Evolutionary conservation across 768 basidiomycete genomes (phyloP), one percentile per base, ranked within the genome.

Genomic region (Tubosaeta sp.): DNA sequence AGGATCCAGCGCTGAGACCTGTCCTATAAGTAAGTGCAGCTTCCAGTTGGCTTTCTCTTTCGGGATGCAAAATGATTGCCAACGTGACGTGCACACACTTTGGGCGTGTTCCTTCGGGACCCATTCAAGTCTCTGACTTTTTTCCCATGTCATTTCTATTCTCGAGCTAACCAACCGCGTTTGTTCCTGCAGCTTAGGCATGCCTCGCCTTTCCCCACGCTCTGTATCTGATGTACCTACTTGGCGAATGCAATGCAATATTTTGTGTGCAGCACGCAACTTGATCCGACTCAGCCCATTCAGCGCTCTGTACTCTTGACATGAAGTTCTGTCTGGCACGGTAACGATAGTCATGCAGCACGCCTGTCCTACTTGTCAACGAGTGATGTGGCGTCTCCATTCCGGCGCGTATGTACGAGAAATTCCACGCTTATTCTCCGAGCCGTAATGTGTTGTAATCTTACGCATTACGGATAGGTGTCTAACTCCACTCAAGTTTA

Each of bases 81-180:
- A 69, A 48, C 69, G 72, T 74, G 82, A 85, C 75, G 83, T 81
- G 82, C 73, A 70, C 69, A 76, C 78, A 79, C 79, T 32, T 58
- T 83, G 83, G 74, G 76, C 74, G 73, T 65, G 68, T 78, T 82
- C 82, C 82, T 82, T 81, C 71, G 75, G 83, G 79, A 84, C 77
- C 82, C 83, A 86, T 86, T 86, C 85, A 86, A 86, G 84, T 86
- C 84, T 80, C 85, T 85, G 84, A 86, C 34, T 47, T 54, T 57
- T 29, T 44, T 26, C 38, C n/a, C 46, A 37, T 44, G 13, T n/a
- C 10, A 5, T 38, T n/a, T 50, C 43, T 16, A 12, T 16, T 46
- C 45, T 48, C 27, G n/a, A 48, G 46, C 65, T 67, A 51, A 66
- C 53, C 38, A n/a, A n/a, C n/a, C n/a, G 12, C 25, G 22, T 53